Evolutionary conservation across 2,329 filamentous ascomycete species (phyloP), one percentile per base, ranked within the genome.

Genomic region (Kalaharituber pfeilii): DNA sequence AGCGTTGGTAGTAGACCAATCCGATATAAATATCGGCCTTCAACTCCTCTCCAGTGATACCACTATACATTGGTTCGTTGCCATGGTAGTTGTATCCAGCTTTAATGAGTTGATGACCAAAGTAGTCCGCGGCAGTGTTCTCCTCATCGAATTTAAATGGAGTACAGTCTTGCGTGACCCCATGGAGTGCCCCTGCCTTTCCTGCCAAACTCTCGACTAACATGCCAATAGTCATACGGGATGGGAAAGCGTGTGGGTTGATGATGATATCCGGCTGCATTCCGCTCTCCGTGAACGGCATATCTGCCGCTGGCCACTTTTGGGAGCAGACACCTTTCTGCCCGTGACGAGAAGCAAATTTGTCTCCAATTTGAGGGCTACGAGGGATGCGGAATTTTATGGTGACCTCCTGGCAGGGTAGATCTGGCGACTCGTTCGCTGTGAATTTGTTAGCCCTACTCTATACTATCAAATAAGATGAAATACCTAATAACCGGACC

Each of bases 151-250:
- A 98, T 62, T 82, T 81, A 76, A 95, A 98, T 0, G 91, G 91
- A 0, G 91, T 96, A 45, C 80, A 88, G 68, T 98, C 91, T 69
- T 96, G 91, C 0, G 91, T 85, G n/a, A 95, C 75, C 49, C 91
- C 91, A 67, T 98, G 91, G 30, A 98, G 77, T 13, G 89, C 85
- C 49, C 91, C 91, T 8, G 89, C 80, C 72, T 98, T 98, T 57
- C 91, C 91, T 8, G 91, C 91, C 52, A 98, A 76, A 4, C 88
- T 95, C 72, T 98, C 91, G 66, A 98, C 80, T 69, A 98, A 96
- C 86, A 96, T 96, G 66, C 91, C 91, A 66, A 98, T 98, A 20
- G 91, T 98, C 91, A 98, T 98, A 70, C 91, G 88, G 47, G 89
- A 96, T 6, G 91, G 91, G 76, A 98, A 98, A 66, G 91, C 91